phyloP scores from a whole-genome alignment of 371 early-diverging fungal species.

The Syncephalastrum sp. region DNA sequence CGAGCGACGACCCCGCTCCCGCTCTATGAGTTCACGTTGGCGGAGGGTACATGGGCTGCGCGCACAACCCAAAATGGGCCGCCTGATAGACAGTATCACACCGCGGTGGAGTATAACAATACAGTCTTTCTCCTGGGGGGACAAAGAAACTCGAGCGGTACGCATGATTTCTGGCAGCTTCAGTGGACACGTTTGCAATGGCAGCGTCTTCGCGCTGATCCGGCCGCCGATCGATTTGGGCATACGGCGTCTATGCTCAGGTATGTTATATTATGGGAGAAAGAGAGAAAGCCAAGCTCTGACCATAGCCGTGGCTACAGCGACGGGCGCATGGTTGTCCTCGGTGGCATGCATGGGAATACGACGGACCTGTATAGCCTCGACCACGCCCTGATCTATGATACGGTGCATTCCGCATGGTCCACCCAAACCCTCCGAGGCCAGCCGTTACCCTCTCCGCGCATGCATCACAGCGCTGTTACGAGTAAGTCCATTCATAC shows the following conservation, averaged over 20 bases:
- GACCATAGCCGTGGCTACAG: not conserved
- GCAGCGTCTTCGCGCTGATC: not conserved
- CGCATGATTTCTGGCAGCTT: conserved; percentile 8
- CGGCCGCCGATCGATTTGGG: conserved; percentile 2
- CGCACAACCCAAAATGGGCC: too few species aligned
- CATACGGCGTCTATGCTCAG: conserved; percentile 14
- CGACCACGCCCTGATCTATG: too few species aligned
- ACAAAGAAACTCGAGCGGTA: not conserved
- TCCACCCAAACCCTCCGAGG: conserved; percentile 19
- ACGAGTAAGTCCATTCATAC: conserved; percentile 19
- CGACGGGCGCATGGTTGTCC: conserved; percentile 2
- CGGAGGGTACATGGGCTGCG: too few species aligned
- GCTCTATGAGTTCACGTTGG: too few species aligned
- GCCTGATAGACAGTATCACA: too few species aligned
- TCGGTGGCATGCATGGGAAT: conserved; percentile 2
- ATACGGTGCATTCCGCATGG: conserved; percentile 11
- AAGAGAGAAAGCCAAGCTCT: not conserved
- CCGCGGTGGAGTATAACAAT: not conserved
- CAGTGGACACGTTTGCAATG: not conserved
- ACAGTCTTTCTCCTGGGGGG: conserved; percentile 2
- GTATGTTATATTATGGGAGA: not conserved
- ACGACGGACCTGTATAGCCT: too few species aligned
- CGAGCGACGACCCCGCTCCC: too few species aligned
- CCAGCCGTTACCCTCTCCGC: conserved; percentile 14
- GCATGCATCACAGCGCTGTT: conserved; percentile 32